Evolutionary conservation across 1,139 yeast species (phyloP).

Genomic region (Yamadazyma trypodendri): DNA sequence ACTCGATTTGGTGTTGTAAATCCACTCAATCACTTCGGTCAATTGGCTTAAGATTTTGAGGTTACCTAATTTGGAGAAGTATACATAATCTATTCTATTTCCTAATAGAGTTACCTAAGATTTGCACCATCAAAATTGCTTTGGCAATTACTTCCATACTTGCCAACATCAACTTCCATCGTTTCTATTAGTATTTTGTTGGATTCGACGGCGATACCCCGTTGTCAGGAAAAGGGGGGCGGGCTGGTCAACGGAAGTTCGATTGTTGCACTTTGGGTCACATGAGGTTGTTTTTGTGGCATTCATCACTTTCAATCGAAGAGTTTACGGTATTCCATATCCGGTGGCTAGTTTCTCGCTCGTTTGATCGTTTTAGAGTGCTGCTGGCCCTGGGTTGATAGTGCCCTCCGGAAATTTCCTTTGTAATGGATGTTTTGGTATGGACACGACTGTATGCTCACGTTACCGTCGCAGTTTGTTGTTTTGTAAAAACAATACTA

Average conservation of each 20-base stretch:
- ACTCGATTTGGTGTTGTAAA: not conserved
- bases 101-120: conserved; percentile 22
- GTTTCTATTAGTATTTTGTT: too few relatives aligned
- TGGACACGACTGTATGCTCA: not conserved
- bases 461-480: not conserved
- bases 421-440: too few relatives aligned
- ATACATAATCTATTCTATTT: conserved; percentile 17
- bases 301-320: not conserved
- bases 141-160: not conserved
- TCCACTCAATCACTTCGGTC: not conserved
- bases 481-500: conserved; percentile 10
- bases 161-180: too few relatives aligned
- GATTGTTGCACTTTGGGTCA: too few relatives aligned
- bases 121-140: conserved; percentile 1
- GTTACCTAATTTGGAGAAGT: conserved; percentile 26
- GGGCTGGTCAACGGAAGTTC: too few relatives aligned
- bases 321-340: too few relatives aligned
- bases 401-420: too few relatives aligned
- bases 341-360: too few relatives aligned
- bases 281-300: too few relatives aligned
- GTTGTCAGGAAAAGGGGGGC: too few relatives aligned
- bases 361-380: too few relatives aligned
- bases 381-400: too few relatives aligned
- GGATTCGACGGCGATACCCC: not conserved
- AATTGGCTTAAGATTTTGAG: conserved; percentile 13